Evolutionary conservation across 805 yeast species (phyloP), one percentile per base, ranked within the genome.

Genomic region (Candida manassasensis): DNA sequence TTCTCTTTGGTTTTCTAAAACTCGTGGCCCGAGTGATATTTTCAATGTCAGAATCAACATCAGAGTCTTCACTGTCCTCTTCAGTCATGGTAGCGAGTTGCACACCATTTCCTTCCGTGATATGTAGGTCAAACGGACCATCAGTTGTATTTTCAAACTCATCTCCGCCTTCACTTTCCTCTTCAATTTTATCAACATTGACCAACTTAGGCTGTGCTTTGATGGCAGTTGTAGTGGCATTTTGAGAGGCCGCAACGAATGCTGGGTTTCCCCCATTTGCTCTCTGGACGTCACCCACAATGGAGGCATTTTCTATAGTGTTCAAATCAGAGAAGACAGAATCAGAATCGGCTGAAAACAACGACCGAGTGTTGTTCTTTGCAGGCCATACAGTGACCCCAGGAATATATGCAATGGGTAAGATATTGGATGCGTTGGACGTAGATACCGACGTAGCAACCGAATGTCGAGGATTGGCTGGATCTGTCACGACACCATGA

Each of bases 361-460:
- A 52, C 50, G 71, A 47, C 52, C 73, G 45, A 45, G 68, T 48
- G 59, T 65, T 63, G 46, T 66, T 63, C 36, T 61, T 61, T 6
- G 69, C 64, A 31, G 75, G 70, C 17, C 81, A 66, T 15, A 78
- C 76, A 4, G 88, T 84, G 29, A 88, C 96, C 24, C 97, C 97
- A 0, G 97, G 97, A 40, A 89, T 85, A 53, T 88, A 89, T 2
- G 95, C 95, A 38, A 90, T 82, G 13, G 96, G 96, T 41, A 89
- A 73, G 44, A 89, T 79, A 57, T 89, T 88, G 10, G 95, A 84
- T 3, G 94, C 94, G 48, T 82, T 77, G 8, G 93, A 81, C 32
- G 81, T 68, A 25, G 70, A 63, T 10, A 81, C 75, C 5, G 88
- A 75, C 19, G 84, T 74, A 6, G 89, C 83, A 48, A 61, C 60